Evolutionary conservation across 805 yeast genomes (phyloP), one percentile per base, ranked within the genome.

Genomic region (Candida bentonensis): DNA sequence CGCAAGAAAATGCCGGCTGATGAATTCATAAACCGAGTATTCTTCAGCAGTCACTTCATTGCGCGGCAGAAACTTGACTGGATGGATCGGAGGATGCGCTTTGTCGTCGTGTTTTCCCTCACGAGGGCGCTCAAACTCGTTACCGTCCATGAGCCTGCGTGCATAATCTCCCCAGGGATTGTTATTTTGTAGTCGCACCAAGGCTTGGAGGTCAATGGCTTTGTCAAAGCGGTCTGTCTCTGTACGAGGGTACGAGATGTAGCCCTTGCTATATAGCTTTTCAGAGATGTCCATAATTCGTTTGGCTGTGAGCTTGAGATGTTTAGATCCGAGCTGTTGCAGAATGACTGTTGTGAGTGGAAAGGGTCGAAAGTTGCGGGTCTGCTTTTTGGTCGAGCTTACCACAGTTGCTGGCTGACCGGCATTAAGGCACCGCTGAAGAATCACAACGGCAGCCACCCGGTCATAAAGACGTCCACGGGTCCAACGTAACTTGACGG

Each of bases 31-130:
- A 0, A 92, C 89, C 48, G 72, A 78, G 53, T 72, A 73, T 49
- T 82, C 82, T 43, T 72, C 73, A 1, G 58, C 61, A 11, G 47
- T 63, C 41, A 51, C 27, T 26, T 54, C 46, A 2, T 21, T 34
- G 2, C 45, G 43, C 1, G 48, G 45, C 2, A 51, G 56, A 3
- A 53, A 53, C 13, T 49, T 55, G 9, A 85, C 77, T 0, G 99
- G 99, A 61, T 92, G 96, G 46, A 92, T 92, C 0, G 99, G 96
- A 3, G 98, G 97, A 72, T 92, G 99, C 21, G 98, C 97, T 57
- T 86, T 79, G 64, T 92, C 99, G 56, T 87, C 83, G 56, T 84
- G 79, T 11, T 67, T 70, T 3, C 99, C 99, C 33, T 69, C 69
- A 42, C 97, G 65, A 0, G 99, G 98, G 3, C 55, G 55, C n/a